Conservation (phyloP, 352 stramenopile genomes). For the Phytophthora aleatoria region DNA sequence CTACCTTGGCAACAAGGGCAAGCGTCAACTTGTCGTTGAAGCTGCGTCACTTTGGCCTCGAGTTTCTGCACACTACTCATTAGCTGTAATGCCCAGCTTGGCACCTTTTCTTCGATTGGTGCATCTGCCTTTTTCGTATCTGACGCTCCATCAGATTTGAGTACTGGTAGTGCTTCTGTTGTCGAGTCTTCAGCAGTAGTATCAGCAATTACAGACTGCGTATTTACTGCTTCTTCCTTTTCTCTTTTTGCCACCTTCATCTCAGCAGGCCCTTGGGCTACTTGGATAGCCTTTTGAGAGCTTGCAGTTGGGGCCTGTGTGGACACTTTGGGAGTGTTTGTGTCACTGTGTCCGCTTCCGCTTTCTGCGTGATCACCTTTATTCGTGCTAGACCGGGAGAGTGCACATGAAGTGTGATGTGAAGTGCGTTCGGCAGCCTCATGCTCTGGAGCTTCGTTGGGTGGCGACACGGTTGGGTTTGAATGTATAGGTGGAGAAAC, state of each 20-base stretch:
- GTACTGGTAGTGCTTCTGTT: background rate
- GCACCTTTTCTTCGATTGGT: conserved; percentile 8
- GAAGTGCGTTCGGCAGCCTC: background rate
- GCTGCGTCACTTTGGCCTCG: conserved; percentile 10
- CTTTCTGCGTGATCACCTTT: background rate
- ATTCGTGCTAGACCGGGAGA: background rate
- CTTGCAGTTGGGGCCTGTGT: background rate
- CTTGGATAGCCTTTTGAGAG: background rate
- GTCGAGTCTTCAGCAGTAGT: background rate
- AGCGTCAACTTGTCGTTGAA: conserved; percentile 12
- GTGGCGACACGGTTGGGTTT: background rate
- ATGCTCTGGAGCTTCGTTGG: background rate
- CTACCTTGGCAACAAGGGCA: background rate
- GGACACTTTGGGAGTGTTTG: background rate
- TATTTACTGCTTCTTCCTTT: background rate
- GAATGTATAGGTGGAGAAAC: background rate
- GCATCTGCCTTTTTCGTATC: background rate
- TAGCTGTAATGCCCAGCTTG: conserved; percentile 13
- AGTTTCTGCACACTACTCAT: conserved; percentile 12
- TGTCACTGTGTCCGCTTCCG: background rate
- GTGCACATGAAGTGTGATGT: background rate
- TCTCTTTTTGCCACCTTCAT: background rate
- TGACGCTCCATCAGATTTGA: background rate
- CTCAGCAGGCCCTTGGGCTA: background rate
- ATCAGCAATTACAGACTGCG: background rate